These are phyloP conservation scores for Pseudonitzschia pungens DNA, from an alignment of 108 stramenopile species.

Conservation along the genomic window DNA sequence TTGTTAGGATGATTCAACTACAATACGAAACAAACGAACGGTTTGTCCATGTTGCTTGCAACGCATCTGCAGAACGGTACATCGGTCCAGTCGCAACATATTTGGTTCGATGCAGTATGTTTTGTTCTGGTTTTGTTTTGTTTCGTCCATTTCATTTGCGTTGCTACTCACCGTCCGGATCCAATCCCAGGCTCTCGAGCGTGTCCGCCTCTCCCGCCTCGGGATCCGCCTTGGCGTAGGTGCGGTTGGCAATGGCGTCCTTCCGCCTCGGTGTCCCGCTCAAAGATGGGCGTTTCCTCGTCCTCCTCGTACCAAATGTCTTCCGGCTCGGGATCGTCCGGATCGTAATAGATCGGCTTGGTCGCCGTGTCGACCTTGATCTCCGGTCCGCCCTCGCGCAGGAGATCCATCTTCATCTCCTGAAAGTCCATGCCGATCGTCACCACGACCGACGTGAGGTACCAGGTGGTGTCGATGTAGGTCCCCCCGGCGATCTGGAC, in stretches of 20 bases:
- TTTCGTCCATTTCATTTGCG: neutral
- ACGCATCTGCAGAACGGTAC: no score
- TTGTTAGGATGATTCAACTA: no score
- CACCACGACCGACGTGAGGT: constrained; percentile 60
- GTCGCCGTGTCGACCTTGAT: constrained; percentile 52
- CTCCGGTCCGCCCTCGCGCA: constrained; percentile 42
- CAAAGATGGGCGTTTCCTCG: constrained; percentile 44
- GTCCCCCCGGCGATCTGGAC: constrained; percentile 50
- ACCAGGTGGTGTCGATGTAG: constrained; percentile 84
- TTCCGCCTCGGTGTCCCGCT: constrained; percentile 45
- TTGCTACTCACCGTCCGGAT: constrained; percentile 38
- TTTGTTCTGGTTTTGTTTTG: neutral
- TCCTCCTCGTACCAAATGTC: constrained; percentile 41
- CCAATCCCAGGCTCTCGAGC: constrained; percentile 44
- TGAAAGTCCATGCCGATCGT: constrained; percentile 36
- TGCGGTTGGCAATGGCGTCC: constrained; percentile 13
- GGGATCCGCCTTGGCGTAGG: constrained; percentile 37
- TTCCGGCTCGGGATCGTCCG: constrained; percentile 65
- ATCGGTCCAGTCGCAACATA: no score
- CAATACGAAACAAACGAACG: no score
- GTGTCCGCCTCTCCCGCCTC: constrained; percentile 59
- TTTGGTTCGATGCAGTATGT: neutral
- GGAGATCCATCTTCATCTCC: constrained; percentile 24
- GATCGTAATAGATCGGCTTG: constrained; percentile 46
- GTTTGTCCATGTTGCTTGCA: no score